phyloP scores from a whole-genome alignment of 2,329 filamentous ascomycete genomes.

The Colletotrichum sp. region DNA sequence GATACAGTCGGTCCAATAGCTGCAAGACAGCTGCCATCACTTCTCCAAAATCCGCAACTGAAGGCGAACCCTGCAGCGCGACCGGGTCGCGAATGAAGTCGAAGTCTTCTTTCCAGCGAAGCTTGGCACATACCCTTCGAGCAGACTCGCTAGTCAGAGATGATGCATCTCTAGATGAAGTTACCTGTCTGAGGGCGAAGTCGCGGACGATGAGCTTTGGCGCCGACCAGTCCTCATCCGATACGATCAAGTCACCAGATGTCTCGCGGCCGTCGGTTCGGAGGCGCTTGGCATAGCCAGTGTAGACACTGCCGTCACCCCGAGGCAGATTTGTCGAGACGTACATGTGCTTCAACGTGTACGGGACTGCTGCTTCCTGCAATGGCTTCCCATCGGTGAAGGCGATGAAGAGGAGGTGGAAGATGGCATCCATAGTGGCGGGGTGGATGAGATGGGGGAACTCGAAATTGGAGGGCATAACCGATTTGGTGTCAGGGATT shows the following conservation, averaged over 20 bases:
- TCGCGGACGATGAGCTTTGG: slow-evolving; percentile 9
- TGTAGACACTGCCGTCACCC: neutral
- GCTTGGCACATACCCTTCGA: neutral
- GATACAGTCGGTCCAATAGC: neutral
- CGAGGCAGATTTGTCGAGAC: neutral
- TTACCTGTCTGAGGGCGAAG: slow-evolving; percentile 19
- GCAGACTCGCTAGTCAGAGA: neutral
- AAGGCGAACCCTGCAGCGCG: neutral
- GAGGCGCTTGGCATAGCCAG: neutral
- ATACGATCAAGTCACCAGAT: slow-evolving; percentile 1
- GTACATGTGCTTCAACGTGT: neutral
- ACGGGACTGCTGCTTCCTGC: neutral
- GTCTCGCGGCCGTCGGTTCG: neutral
- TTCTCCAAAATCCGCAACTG: neutral
- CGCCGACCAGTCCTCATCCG: slow-evolving; percentile 5
- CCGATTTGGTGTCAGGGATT: slow-evolving; percentile 19
- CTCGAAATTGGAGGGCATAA: slow-evolving; percentile 35
- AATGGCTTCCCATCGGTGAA: neutral
- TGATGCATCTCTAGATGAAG: neutral
- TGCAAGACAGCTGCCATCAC: neutral
- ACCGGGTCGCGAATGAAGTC: neutral
- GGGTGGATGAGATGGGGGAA: slow-evolving; percentile 35
- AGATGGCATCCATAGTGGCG: slow-evolving; percentile 32
- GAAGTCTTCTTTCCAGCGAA: neutral
- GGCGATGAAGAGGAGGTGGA: slow-evolving; percentile 23